Conservation (phyloP, 202 grass and related monocot species). For the Carex arenaria region DNA sequence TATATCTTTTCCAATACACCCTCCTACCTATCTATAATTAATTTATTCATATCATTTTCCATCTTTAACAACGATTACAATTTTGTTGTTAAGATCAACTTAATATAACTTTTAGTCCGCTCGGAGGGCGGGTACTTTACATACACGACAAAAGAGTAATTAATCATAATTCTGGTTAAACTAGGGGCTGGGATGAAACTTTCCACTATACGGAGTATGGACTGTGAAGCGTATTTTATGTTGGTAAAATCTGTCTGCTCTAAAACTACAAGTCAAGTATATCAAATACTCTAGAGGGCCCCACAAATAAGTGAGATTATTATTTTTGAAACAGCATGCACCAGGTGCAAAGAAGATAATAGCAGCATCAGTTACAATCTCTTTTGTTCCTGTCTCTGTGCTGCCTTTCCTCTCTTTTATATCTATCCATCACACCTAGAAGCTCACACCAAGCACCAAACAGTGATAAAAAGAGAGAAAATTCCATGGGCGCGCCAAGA, state of each 20-base stretch:
- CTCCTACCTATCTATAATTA: not conserved
- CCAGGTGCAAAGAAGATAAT: not conserved
- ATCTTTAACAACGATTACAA: not conserved
- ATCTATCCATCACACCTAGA: slow-evolving; percentile 11
- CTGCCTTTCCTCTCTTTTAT: slow-evolving; percentile 13
- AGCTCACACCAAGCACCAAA: slow-evolving; percentile 19
- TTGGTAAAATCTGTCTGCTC: not conserved
- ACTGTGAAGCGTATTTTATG: not conserved
- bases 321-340: not conserved
- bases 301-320: not conserved
- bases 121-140: not conserved
- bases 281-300: not conserved
- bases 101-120: no score
- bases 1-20: not conserved
- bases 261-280: not conserved
- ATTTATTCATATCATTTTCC: not conserved
- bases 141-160: not conserved
- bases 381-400: slow-evolving; percentile 13
- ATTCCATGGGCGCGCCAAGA: slow-evolving; percentile 8
- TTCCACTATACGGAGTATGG: not conserved
- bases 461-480: slow-evolving; percentile 10
- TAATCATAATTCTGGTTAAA: not conserved
- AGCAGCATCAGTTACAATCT: slow-evolving; percentile 13
- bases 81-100: not conserved
- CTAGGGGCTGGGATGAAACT: not conserved